Evolutionary conservation across 2,329 filamentous ascomycete species (phyloP).

Genomic region (Botrytis galanthina): DNA sequence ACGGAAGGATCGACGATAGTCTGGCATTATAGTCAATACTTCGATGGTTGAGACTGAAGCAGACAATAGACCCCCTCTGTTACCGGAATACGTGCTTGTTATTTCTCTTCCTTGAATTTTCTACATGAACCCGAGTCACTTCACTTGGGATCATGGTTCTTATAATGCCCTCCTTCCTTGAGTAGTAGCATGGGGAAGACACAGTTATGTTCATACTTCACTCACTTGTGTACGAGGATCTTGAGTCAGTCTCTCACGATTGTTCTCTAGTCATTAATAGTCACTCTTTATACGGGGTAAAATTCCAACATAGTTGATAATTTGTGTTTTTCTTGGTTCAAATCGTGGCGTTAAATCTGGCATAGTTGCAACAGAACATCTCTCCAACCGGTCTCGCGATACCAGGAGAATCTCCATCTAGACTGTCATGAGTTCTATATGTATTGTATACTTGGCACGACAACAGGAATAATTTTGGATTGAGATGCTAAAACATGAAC

Average conservation of each 20-base stretch:
- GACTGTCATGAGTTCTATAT: not conserved
- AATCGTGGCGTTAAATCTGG: not conserved
- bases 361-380: not conserved
- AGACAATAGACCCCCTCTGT: not conserved
- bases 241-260: not conserved
- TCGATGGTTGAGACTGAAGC: not conserved
- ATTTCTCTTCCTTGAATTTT: not conserved
- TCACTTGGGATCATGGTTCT: not conserved
- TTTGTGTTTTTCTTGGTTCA: not conserved
- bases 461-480: not conserved
- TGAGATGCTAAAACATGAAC: not conserved
- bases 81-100: not conserved
- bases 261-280: not conserved
- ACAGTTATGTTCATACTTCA: not conserved
- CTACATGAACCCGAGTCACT: not conserved
- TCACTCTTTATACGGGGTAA: not conserved
- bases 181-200: not conserved
- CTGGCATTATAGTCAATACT: not conserved
- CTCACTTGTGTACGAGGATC: too few species aligned
- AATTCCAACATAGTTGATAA: not conserved
- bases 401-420: not conserved
- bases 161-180: not conserved
- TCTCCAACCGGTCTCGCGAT: not conserved
- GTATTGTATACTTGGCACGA: not conserved
- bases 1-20: not conserved